Base-by-base conservation (phyloP, 2,329 filamentous ascomycete species). In the Dothidotthia symphoricarpi region DNA sequence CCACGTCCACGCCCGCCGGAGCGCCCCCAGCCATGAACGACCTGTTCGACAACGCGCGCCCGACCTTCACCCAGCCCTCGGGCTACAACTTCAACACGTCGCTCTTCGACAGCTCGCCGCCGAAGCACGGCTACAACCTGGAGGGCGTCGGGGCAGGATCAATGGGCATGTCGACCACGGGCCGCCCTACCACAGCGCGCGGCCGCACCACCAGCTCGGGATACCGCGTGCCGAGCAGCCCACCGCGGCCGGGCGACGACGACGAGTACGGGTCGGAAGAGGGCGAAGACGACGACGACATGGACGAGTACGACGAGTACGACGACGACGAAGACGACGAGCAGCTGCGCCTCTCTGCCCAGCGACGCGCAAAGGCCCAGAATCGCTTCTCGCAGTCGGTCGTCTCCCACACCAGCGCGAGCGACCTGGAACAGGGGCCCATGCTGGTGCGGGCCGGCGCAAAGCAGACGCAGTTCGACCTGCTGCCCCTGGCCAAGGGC, bases 401-500 rank as follows among this genome's bases (percentile, higher is more conserved):
- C 17, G 39, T 46, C 8, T 72, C 69, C 35, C 61, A 63, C 33
- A 64, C 67, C 35, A 70, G 69, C 39, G 49, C 48, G 16, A 51
- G 29, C 28, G 53, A 64, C 5, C 25, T 53, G 14, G 39, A 56
- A 3, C 40, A 45, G 9, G 51, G 51, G 4, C 52, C 55, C 8
- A 41, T 43, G 1, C 25, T 63, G 16, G 62, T 65, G n/a, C 55
- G 39, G 2, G 34, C 51, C 9, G 58, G 52, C 36, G 57, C 51
- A 41, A 64, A 57, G 36, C 61, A 71, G 46, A 76, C 75, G 31
- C 76, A 81, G 7, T 81, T 82, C 34, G 78, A 81, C 29, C 85
- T 88, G 56, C 77, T 81, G 3, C 72, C 77, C 6, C 80, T 95
- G 42, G 86, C 87, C 19, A 86, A 84, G 60, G 82, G 84, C 44